A percentile compares a stretch with the other conserved stretches of the same genome.
These are phyloP conservation scores for Leccinum imitatum DNA, from an alignment of 768 basidiomycete species.

Conservation along the genomic window DNA sequence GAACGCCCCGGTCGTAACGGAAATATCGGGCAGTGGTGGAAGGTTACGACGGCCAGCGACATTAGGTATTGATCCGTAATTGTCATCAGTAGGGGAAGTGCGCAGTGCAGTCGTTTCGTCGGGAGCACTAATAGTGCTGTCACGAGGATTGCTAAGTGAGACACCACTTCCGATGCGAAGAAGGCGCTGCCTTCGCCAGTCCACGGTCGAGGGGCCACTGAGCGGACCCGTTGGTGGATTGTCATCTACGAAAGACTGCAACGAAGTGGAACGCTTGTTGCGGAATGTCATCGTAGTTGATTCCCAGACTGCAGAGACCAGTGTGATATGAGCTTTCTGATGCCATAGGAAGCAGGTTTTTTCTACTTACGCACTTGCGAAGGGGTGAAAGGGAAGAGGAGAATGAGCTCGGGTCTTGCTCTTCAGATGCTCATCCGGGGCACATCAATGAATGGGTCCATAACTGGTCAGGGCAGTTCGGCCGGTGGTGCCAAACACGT, in stretches of 20 bases:
- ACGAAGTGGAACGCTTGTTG: slow-evolving; percentile 19
- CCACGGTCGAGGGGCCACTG: slow-evolving; percentile 53
- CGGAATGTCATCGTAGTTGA: slow-evolving; percentile 18
- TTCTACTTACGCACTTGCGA: not conserved
- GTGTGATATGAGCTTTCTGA: not conserved
- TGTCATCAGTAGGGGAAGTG: slow-evolving; percentile 27
- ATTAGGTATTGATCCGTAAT: slow-evolving; percentile 55
- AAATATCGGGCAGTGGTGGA: slow-evolving; percentile 38
- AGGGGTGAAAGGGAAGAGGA: not conserved
- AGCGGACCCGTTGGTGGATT: slow-evolving; percentile 35
- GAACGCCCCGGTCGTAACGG: slow-evolving; percentile 30
- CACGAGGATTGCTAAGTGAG: not conserved
- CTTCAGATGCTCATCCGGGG: not conserved
- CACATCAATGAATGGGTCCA: not conserved
- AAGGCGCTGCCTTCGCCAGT: slow-evolving; percentile 61
- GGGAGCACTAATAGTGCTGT: slow-evolving; percentile 8
- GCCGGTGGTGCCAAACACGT: slow-evolving; percentile 12
- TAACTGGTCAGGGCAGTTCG: not conserved
- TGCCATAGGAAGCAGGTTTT: too few species aligned
- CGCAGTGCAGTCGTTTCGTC: slow-evolving; percentile 40
- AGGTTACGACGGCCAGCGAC: slow-evolving; percentile 37
- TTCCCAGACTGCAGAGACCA: not conserved
- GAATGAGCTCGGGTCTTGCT: not conserved
- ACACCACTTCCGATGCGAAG: slow-evolving; percentile 46
- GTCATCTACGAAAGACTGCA: slow-evolving; percentile 19